phyloP scores from a whole-genome alignment of 2,329 filamentous ascomycete species.

The Metarhizium sp. region DNA sequence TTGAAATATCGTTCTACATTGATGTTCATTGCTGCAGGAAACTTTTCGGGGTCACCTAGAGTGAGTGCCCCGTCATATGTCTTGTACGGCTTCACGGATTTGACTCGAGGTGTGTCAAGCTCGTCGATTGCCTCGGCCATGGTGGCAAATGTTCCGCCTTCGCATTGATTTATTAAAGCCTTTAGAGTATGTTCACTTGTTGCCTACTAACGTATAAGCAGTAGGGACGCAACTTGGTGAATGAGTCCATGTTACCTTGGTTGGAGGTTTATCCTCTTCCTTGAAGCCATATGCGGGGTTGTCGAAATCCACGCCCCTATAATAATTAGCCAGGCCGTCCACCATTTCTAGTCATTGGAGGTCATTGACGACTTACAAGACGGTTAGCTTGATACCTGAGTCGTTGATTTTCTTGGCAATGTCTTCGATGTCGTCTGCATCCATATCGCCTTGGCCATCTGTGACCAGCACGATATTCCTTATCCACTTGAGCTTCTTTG shows the following conservation, averaged over 20 bases:
- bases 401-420: constrained; percentile 68
- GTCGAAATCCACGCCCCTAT: constrained; percentile 85
- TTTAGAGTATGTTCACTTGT: constrained; percentile 64
- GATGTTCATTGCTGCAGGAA: constrained; percentile 68
- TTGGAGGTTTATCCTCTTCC: constrained; percentile 70
- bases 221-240: no score
- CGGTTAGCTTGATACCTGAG: constrained; percentile 64
- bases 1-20: constrained; percentile 86
- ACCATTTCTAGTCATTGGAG: no score
- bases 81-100: constrained; percentile 63
- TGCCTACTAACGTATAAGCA: constrained; percentile 15
- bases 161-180: constrained; percentile 55
- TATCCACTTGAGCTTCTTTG: constrained; percentile 73
- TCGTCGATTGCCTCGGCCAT: constrained; percentile 77
- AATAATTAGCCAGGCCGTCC: not conserved
- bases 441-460: constrained; percentile 65
- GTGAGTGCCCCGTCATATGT: constrained; percentile 73
- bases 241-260: constrained; percentile 46
- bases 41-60: constrained; percentile 66
- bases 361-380: constrained; percentile 51
- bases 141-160: constrained; percentile 67
- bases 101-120: constrained; percentile 67
- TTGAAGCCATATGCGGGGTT: constrained; percentile 83
- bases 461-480: constrained; percentile 79
- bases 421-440: constrained; percentile 58